Evolutionary conservation across 768 basidiomycete species (phyloP).

Genomic region (Russula lepida): DNA sequence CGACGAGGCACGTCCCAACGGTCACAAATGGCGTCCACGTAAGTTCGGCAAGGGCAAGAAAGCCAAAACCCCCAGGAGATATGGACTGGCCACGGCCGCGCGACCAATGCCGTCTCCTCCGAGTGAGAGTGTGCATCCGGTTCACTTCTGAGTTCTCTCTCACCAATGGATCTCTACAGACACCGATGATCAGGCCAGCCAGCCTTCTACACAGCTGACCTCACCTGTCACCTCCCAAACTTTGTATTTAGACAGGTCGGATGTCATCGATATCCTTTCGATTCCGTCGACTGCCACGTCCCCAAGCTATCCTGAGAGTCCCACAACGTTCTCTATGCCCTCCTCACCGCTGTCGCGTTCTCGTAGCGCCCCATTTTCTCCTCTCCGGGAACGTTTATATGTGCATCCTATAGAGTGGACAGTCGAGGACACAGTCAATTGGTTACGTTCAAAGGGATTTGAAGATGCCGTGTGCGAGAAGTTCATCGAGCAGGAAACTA

Average conservation of each 20-base stretch:
- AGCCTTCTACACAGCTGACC: not conserved
- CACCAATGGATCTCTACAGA: slow-evolving; percentile 3
- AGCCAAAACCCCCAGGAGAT: slow-evolving; percentile 21
- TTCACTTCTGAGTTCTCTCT: slow-evolving; percentile 21
- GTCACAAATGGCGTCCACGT: slow-evolving; percentile 34
- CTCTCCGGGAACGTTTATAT: slow-evolving; percentile 27
- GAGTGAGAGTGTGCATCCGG: not conserved
- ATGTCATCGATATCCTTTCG: slow-evolving; percentile 24
- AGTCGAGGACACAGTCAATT: slow-evolving; percentile 82
- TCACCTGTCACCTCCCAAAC: not conserved
- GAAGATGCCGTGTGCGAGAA: slow-evolving; percentile 75
- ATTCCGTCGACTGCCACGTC: slow-evolving; percentile 26
- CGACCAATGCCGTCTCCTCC: slow-evolving; percentile 21
- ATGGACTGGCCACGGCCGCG: slow-evolving; percentile 23
- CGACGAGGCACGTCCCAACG: not conserved
- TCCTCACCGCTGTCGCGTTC: not conserved
- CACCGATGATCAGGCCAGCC: not conserved
- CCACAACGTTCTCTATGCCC: slow-evolving; percentile 5
- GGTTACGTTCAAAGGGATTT: slow-evolving; percentile 80
- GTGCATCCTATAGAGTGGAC: slow-evolving; percentile 66
- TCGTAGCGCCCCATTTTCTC: not conserved
- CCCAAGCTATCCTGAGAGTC: slow-evolving; percentile 8
- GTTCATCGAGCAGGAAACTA: slow-evolving; percentile 96
- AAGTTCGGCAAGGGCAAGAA: slow-evolving; percentile 67
- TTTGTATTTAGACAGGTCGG: slow-evolving; percentile 10